These are phyloP conservation scores for Cutaneotrichosporon sp. DNA, from an alignment of 1,284 basidiomycete species.

Conservation along the genomic window DNA sequence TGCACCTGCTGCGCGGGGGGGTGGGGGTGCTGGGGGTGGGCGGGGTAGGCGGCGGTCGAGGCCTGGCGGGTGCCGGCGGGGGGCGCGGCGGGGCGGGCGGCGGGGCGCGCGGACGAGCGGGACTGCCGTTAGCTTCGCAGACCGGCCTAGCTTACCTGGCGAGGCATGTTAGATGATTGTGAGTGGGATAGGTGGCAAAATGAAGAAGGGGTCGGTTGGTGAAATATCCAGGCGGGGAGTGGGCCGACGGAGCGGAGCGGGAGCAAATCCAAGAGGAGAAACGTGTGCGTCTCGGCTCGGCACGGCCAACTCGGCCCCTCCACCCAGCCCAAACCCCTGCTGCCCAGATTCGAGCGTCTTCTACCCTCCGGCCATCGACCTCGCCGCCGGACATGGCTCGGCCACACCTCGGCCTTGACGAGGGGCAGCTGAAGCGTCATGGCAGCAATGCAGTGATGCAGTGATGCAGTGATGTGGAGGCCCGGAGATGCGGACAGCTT, in stretches of 20 bases:
- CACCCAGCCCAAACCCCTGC: too few relatives aligned
- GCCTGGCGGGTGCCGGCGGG: conserved; percentile 34
- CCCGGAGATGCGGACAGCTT: too few relatives aligned
- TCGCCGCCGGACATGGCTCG: background rate
- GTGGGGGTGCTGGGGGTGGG: conserved; percentile 13
- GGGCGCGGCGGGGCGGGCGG: conserved; percentile 36
- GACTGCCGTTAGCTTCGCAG: conserved; percentile 23
- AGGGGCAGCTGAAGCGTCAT: background rate
- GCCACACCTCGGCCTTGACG: background rate
- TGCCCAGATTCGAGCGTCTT: background rate
- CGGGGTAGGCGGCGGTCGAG: conserved; percentile 42
- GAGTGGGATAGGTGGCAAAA: conserved; percentile 20
- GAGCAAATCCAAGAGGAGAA: background rate
- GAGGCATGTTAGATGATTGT: conserved; percentile 33
- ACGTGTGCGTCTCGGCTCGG: conserved; percentile 2
- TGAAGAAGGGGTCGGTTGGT: background rate
- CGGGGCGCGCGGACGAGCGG: conserved; percentile 47
- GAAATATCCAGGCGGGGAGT: conserved; percentile 8
- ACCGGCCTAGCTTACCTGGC: conserved; percentile 29
- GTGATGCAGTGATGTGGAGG: background rate
- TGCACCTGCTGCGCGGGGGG: conserved; percentile 23
- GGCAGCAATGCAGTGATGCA: background rate
- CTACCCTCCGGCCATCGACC: background rate
- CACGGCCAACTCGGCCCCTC: too few relatives aligned
- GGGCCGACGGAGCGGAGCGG: background rate